Evolutionary conservation across 2,329 filamentous ascomycete genomes (phyloP).

Genomic region (Venturia aucupariae): DNA sequence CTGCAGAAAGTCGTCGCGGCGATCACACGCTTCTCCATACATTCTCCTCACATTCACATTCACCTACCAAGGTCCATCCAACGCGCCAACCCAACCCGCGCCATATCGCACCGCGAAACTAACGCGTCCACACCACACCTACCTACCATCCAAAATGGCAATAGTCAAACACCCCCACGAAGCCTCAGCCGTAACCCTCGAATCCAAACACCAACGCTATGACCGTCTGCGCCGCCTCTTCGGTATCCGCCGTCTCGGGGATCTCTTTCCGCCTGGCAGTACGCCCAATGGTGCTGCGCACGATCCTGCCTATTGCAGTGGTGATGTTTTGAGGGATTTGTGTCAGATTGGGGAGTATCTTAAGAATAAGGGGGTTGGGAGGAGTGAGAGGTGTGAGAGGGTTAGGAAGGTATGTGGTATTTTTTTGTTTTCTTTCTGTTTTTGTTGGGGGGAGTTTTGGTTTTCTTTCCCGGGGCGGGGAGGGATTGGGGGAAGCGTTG

Average conservation of each 20-base stretch:
- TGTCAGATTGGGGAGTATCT: slow-evolving; percentile 10
- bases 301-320: background rate
- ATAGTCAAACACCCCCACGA: background rate
- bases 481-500: no score
- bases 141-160: background rate
- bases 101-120: background rate
- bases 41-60: background rate
- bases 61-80: no score
- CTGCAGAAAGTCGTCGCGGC: background rate
- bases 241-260: slow-evolving; percentile 3
- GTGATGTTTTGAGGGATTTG: slow-evolving; percentile 7
- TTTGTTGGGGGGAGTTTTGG: no score
- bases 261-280: background rate
- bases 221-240: slow-evolving; percentile 1
- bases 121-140: background rate
- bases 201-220: slow-evolving; percentile 1
- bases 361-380: background rate
- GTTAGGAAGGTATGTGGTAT: background rate
- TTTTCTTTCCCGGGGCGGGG: no score
- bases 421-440: no score
- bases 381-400: background rate
- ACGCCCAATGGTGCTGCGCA: slow-evolving; percentile 4
- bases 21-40: background rate
- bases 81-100: background rate
- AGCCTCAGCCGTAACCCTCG: slow-evolving; percentile 8